phyloP scores from a whole-genome alignment of 176 grass and related monocot genomes.

The Bonia amplexicaulis region DNA sequence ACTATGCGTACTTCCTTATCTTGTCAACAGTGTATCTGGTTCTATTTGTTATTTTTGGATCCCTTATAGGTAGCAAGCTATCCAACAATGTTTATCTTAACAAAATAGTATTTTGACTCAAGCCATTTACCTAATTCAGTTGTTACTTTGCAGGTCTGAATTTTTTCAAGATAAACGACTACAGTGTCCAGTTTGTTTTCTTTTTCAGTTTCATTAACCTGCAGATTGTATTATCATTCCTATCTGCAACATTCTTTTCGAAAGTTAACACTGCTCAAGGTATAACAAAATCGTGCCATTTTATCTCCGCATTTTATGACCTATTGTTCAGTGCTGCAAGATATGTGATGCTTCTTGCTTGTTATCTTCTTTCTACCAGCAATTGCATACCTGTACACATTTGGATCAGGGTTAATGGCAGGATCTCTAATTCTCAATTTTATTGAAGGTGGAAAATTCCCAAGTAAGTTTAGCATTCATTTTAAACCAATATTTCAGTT shows the following conservation, averaged over 20 bases:
- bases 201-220: slow-evolving; percentile 88
- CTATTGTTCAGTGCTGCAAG: slow-evolving; percentile 7
- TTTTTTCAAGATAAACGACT: slow-evolving; percentile 77
- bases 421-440: slow-evolving; percentile 64
- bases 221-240: slow-evolving; percentile 83
- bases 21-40: slow-evolving; percentile 69
- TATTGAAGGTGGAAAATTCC: slow-evolving; percentile 66
- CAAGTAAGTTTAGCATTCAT: slow-evolving; percentile 59
- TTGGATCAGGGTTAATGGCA: slow-evolving; percentile 72
- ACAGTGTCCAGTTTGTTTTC: slow-evolving; percentile 86
- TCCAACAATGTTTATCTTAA: neutral
- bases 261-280: slow-evolving; percentile 82
- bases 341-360: slow-evolving; percentile 25
- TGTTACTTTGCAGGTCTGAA: slow-evolving; percentile 66
- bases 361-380: slow-evolving; percentile 48
- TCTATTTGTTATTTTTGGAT: slow-evolving; percentile 80
- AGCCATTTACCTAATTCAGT: slow-evolving; percentile 5
- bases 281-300: slow-evolving; percentile 24
- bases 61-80: slow-evolving; percentile 59
- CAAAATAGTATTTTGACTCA: neutral
- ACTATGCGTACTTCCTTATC: slow-evolving; percentile 77
- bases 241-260: slow-evolving; percentile 68
- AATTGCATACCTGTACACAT: slow-evolving; percentile 84
- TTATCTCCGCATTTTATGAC: neutral
- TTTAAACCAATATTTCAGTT: neutral